Percentiles rank a stretch among this genome's conserved stretches.
Evolutionary conservation across 352 stramenopile species (phyloP).

Genomic region (Pythium guiyangense): DNA sequence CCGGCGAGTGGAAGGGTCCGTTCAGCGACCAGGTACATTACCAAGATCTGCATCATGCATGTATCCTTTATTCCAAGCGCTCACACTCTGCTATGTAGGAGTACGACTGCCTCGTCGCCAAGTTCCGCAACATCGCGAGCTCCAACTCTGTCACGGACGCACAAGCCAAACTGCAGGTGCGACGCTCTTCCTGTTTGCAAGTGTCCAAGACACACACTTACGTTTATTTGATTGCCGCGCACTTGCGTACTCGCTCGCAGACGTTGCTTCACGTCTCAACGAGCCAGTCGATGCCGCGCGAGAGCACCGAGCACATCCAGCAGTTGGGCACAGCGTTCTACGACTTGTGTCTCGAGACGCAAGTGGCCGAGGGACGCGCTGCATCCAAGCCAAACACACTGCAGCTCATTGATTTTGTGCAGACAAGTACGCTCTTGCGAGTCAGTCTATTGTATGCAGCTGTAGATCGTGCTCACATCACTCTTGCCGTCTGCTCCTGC

Average conservation of each 20-base stretch:
- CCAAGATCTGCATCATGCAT: neutral
- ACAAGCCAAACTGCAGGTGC: conserved; percentile 41
- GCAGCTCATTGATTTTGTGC: conserved; percentile 47
- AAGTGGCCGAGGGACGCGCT: conserved; percentile 13
- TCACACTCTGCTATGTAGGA: conserved; percentile 26
- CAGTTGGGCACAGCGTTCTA: conserved; percentile 44
- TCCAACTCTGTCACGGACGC: conserved; percentile 16
- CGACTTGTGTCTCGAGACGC: conserved; percentile 40
- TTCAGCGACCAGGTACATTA: conserved; percentile 69
- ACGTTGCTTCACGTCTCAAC: conserved; percentile 38
- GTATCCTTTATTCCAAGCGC: neutral
- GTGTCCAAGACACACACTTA: too few relatives aligned
- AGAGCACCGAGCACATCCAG: conserved; percentile 19
- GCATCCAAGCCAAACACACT: conserved; percentile 14
- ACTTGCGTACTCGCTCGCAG: conserved; percentile 8
- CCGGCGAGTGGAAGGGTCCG: conserved; percentile 63
- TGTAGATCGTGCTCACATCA: neutral
- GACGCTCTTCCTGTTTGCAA: neutral
- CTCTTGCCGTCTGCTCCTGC: neutral
- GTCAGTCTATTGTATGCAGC: neutral
- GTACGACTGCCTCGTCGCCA: conserved; percentile 51
- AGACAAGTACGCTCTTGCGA: conserved; percentile 38
- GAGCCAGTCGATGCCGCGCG: conserved; percentile 18
- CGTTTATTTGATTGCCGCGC: neutral
- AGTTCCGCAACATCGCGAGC: conserved; percentile 35